Evolutionary conservation across 2,329 filamentous ascomycete genomes (phyloP), one percentile per base, ranked within the genome.

Genomic region (Amylocarpus encephaloides): DNA sequence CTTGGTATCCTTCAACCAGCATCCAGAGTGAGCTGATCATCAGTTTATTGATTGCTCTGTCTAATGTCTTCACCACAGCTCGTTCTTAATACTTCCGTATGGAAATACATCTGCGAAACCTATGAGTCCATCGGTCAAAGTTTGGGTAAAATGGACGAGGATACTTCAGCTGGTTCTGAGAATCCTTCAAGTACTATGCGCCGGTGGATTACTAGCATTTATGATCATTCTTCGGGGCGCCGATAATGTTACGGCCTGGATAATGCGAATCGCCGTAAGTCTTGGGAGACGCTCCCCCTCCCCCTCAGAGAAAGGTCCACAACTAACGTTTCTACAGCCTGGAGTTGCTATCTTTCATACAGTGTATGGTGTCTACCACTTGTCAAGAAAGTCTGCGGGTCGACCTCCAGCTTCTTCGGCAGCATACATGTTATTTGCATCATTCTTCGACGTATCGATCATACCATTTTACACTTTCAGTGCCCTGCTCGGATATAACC

Each of bases 341-440:
- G 86, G 80, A n/a, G 75, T 92, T 36, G 85, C 86, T 46, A 77
- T 85, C 42, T 61, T 87, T 4, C 83, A 90, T 65, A 82, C 80
- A 13, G 62, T 82, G 15, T 97, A 97, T 67, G 87, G 79, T 38
- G 77, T 94, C 53, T 93, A 87, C 62, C 90, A 96, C 66, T 79
- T 94, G 35, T 74, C 79, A 12, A 80, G 87, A 30, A 80, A 83
- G 34, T 78, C 87, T 1, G 81, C 80, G 43, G 79, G 76, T 40
- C 82, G 90, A 46, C 82, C 90, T 0, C 83, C 92, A 0, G 84
- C 76, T 3, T 95, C 88, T 18, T 88, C 89, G 15, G 84, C 88
- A 12, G 92, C 88, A 56, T 97, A 97, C 68, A 89, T 94, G 68
- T 71, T 93, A 50, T 97, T 96, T 66, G 82, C 90, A 2, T 75